Percentiles rank a stretch among this genome's conserved stretches.
Evolutionary conservation across 2,329 filamentous ascomycete genomes (phyloP).

Genomic region (Neonectria hederae): DNA sequence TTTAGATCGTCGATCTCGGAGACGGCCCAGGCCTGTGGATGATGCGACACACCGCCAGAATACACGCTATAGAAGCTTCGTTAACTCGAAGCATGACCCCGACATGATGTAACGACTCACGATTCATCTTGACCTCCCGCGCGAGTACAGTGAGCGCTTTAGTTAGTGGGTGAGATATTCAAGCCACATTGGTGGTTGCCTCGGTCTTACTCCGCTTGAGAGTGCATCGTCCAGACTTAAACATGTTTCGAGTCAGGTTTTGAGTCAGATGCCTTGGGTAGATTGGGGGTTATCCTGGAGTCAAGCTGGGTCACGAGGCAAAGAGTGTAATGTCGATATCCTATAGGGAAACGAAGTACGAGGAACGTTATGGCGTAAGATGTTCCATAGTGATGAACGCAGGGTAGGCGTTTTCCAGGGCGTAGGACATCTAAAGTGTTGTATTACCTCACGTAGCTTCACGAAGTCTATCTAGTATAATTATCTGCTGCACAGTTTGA

Average conservation of each 20-base stretch:
- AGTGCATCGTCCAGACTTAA: background rate
- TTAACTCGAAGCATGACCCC: constrained; percentile 4
- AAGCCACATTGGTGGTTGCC: background rate
- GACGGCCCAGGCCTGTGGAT: constrained; percentile 1
- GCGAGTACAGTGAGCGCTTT: background rate
- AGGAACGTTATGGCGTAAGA: background rate
- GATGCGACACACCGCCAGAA: constrained; percentile 18
- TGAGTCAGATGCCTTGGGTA: background rate
- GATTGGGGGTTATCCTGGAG: background rate
- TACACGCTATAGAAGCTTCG: background rate
- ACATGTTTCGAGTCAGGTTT: background rate
- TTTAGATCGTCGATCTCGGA: background rate
- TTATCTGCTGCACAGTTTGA: too few species aligned
- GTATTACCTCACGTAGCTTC: background rate
- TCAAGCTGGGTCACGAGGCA: background rate
- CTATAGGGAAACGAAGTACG: background rate
- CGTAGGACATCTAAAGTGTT: background rate
- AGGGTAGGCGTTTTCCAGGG: background rate
- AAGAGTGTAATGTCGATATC: background rate
- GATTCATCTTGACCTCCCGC: constrained; percentile 1
- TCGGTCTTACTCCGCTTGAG: constrained; percentile 13
- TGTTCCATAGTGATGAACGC: background rate
- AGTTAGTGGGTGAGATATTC: constrained; percentile 6
- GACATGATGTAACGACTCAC: constrained; percentile 8
- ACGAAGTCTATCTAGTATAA: too few species aligned